Evolutionary conservation across 106 monocot genomes (phyloP).

Genomic region (Dendrobium catenatum): DNA sequence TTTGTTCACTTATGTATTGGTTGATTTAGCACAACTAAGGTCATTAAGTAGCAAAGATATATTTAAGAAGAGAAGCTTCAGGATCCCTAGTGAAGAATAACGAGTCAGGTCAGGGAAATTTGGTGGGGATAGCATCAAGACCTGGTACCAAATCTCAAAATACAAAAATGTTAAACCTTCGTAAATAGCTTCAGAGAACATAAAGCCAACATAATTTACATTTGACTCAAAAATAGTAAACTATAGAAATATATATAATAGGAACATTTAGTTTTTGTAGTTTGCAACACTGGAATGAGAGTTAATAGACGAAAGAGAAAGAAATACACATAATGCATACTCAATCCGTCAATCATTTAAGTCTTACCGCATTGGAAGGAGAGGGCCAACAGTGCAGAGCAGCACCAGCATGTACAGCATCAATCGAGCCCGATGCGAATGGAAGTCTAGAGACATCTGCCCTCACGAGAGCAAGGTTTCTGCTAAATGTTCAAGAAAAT

Average conservation of each 20-base stretch:
- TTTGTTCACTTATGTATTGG: too few species aligned
- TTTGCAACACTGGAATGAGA: too few species aligned
- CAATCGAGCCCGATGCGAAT: constrained; percentile 77
- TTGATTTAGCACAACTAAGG: too few species aligned
- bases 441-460: constrained; percentile 97
- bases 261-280: too few species aligned
- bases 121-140: not conserved
- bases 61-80: too few species aligned
- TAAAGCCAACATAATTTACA: not conserved
- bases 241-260: not conserved
- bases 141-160: not conserved
- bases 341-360: not conserved
- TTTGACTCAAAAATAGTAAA: not conserved
- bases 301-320: too few species aligned
- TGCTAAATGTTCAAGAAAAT: constrained; percentile 25
- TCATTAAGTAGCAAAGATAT: too few species aligned
- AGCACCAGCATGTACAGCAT: constrained; percentile 97
- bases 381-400: constrained; percentile 99
- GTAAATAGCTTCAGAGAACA: not conserved
- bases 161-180: not conserved
- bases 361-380: constrained; percentile 85
- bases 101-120: not conserved
- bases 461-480: constrained; percentile 89
- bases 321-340: not conserved
- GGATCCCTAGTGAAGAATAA: not conserved